Conservation (phyloP, 2,329 filamentous ascomycete species). For the Fusarium sp. region DNA sequence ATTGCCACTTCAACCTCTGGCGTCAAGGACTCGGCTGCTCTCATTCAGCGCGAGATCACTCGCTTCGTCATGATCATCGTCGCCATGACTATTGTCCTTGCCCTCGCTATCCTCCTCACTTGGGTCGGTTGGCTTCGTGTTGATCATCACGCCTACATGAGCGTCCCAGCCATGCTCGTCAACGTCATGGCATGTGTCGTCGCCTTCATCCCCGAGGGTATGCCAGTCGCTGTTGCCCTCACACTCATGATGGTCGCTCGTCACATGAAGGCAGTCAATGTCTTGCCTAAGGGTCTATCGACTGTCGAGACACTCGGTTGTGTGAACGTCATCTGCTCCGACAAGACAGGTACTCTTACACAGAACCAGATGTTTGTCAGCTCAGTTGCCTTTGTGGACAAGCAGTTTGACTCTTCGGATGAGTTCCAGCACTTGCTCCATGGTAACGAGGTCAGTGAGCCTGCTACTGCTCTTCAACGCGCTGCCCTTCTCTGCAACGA, state of each 20-base stretch:
- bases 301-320: slow-evolving; percentile 56
- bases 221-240: slow-evolving; percentile 51
- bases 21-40: slow-evolving; percentile 50
- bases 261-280: slow-evolving; percentile 54
- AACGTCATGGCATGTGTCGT: slow-evolving; percentile 57
- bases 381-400: slow-evolving; percentile 50
- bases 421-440: slow-evolving; percentile 37
- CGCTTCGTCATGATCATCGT: slow-evolving; percentile 57
- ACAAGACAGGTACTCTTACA: slow-evolving; percentile 55
- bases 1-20: slow-evolving; percentile 51
- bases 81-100: slow-evolving; percentile 50
- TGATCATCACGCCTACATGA: slow-evolving; percentile 51
- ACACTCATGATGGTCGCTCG: slow-evolving; percentile 55
- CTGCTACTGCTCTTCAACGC: slow-evolving; percentile 8
- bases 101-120: slow-evolving; percentile 54
- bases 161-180: slow-evolving; percentile 55
- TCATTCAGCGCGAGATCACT: slow-evolving; percentile 54
- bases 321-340: slow-evolving; percentile 55
- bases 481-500: slow-evolving; percentile 52
- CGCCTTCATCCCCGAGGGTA: slow-evolving; percentile 53
- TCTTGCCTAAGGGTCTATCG: slow-evolving; percentile 53
- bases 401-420: slow-evolving; percentile 37
- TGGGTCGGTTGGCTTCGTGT: slow-evolving; percentile 54
- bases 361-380: slow-evolving; percentile 57
- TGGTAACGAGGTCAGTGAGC: background rate